Evolutionary conservation across 2,329 filamentous ascomycete species (phyloP), one percentile per base, ranked within the genome.

Genomic region (Scedosporium minutisporum): DNA sequence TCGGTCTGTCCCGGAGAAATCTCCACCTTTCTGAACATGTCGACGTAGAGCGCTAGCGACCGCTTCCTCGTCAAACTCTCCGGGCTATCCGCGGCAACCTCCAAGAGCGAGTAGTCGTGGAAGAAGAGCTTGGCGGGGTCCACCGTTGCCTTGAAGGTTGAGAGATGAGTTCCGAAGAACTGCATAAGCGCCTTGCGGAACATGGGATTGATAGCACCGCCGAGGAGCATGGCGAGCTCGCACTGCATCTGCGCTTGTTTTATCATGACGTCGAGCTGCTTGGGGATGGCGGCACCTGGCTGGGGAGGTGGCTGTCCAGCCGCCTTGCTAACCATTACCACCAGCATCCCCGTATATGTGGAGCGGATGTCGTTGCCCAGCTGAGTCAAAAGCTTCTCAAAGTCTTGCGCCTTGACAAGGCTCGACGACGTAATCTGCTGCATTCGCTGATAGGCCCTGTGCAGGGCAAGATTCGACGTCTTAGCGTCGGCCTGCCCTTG

Each of bases 121-220:
- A 91, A 89, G 74, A 89, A 90, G 58, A 96, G 78, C 64, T 81
- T 81, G 9, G 87, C 82, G 29, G 85, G 81, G 66, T 95, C 85
- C 10, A 87, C 80, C 62, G 82, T 78, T 4, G 77, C 77, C 48
- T 82, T 79, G 62, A 93, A 81, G 21, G 79, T 77, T 0, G 77
- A 78, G 29, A 91, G 74, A 57, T 86, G 82, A 29, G 78, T 76
- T 38, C 79, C 78, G 64, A 93, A 86, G 64, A 88, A 80, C 62
- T 83, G 84, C 65, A 86, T 82, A n/a, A 91, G 79, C 42, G 89
- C 83, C 16, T 77, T 70, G 27, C 80, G 71, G 67, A 86, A 82
- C 1, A 74, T 71, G 1, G 74, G 71, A 9, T 80, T 78, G 42
- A 80, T 80, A 48, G 74, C 71, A 6, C 73, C 72, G 2, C 75